A percentile compares a stretch with the other conserved stretches of the same genome.
These are phyloP conservation scores for Pulveroboletus ravenelii DNA, from an alignment of 768 basidiomycete species.

Conservation along the genomic window DNA sequence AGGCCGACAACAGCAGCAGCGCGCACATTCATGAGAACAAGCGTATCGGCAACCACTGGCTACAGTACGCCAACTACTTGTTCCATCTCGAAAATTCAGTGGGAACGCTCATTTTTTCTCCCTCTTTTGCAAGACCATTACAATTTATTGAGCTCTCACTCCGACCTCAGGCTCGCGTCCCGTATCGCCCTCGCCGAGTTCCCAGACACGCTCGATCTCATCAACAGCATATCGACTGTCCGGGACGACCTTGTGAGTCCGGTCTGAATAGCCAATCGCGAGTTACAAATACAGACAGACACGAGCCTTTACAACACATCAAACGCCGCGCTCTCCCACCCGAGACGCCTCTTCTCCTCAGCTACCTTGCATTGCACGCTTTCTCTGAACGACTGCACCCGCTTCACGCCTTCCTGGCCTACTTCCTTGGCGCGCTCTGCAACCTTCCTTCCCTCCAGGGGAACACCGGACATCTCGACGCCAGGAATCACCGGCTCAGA, in stretches of 20 bases:
- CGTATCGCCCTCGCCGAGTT: conserved; percentile 13
- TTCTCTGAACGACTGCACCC: conserved; percentile 40
- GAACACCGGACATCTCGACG: conserved; percentile 6
- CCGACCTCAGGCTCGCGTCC: no score
- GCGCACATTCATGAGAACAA: no score
- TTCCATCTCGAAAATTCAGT: no score
- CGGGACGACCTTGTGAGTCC: conserved; percentile 23
- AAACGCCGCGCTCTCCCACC: conserved; percentile 51
- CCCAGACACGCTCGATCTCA: conserved; percentile 40
- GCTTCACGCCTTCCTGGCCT: conserved; percentile 31
- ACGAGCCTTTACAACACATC: conserved; percentile 23
- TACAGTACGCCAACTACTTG: no score
- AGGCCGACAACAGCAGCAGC: no score
- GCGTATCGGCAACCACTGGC: no score
- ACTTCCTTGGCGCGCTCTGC: conserved; percentile 33
- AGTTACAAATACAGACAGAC: neutral
- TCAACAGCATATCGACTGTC: conserved; percentile 28
- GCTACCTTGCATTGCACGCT: conserved; percentile 39
- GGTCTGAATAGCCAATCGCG: no score
- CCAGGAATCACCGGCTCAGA: conserved; percentile 23
- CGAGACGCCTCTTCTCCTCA: conserved; percentile 34
- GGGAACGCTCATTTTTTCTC: no score
- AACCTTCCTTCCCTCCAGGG: conserved; percentile 21
- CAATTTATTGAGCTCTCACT: no score
- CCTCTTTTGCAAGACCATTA: no score